Evolutionary conservation across 169 alveolate species (phyloP), one percentile per base, ranked within the genome.

Genomic region (Plasmodium fragile): DNA sequence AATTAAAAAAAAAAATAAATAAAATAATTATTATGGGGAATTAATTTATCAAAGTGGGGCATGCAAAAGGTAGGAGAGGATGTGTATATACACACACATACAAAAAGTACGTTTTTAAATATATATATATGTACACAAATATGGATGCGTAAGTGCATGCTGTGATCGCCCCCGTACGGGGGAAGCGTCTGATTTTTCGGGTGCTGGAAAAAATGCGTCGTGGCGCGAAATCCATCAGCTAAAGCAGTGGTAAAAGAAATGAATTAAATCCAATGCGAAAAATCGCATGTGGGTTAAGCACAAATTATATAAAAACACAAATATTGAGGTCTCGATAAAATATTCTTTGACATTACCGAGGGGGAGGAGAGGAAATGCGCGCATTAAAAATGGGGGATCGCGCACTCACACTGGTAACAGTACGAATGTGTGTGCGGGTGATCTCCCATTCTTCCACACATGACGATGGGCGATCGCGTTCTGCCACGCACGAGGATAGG

Each of bases 281-380:
- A 65, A 25, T 65, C 41, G 36, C 30, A 65, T 65, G 22, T 65
- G 75, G 39, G 30, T 22, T 16, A 69, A 71, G 39, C 81, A 65
- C 92, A 82, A 82, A 53, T 82, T 85, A 10, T 85, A 85, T 73
- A 28, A 45, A 65, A 73, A 72, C 80, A 75, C 53, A 85, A 73
- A 85, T 49, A 85, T 75, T 45, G 70, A 70, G 41, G 43, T n/a
- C 80, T 85, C 77, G 93, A 85, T 85, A 69, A 32, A 73, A 85
- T 85, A 85, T 77, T 53, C 93, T 85, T 73, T 77, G 84, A 55
- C 43, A 85, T 85, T 22, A 41, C 80, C 43, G 77, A 73, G 93
- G 30, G 32, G 34, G 32, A 18, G 30, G 75, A 25, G 41, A 13
- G 30, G 39, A 10, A 65, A 8, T n/a, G 75, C 3, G 75, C 18